These are phyloP conservation scores for Choiromyces venosus DNA, from an alignment of 495 filamentous ascomycete species.

Conservation along the genomic window DNA sequence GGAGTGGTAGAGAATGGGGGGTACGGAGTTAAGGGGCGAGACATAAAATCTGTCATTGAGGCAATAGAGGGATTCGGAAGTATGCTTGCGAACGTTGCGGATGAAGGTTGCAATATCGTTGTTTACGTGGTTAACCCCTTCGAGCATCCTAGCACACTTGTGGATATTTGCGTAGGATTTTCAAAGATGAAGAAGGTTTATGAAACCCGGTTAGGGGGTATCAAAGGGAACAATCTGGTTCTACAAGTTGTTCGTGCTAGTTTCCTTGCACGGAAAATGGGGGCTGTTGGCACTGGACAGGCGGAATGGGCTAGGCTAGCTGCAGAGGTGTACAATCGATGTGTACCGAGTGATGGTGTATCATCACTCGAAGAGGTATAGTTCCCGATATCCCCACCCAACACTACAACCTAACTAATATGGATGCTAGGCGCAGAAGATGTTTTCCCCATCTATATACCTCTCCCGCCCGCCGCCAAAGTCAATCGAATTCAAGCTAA, in stretches of 20 bases:
- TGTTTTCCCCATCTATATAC: conserved; percentile 64
- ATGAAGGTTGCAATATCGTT: conserved; percentile 62
- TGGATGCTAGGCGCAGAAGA: conserved; percentile 20
- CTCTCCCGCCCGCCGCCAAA: conserved; percentile 68
- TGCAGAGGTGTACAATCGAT: conserved; percentile 82
- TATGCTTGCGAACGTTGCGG: conserved; percentile 47
- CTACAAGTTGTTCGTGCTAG: conserved; percentile 75
- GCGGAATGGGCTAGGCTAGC: conserved; percentile 63
- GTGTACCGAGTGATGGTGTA: conserved; percentile 55
- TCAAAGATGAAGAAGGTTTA: conserved; percentile 69
- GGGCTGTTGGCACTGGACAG: conserved; percentile 63
- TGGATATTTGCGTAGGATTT: conserved; percentile 74
- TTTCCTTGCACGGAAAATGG: conserved; percentile 61
- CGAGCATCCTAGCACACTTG: conserved; percentile 56
- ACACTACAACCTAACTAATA: neutral
- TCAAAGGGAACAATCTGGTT: conserved; percentile 63
- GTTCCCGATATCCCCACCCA: conserved; percentile 7
- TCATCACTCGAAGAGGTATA: conserved; percentile 44
- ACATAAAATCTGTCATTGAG: conserved; percentile 41
- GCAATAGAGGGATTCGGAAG: conserved; percentile 42
- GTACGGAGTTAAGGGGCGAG: conserved; percentile 25
- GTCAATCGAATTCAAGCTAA: conserved; percentile 72
- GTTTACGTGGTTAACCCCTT: conserved; percentile 84
- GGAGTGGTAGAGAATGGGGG: conserved; percentile 53
- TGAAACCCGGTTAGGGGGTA: conserved; percentile 50